Evolutionary conservation across 2,329 filamentous ascomycete species (phyloP).

Genomic region (Hypoxylon rubiginosum): DNA sequence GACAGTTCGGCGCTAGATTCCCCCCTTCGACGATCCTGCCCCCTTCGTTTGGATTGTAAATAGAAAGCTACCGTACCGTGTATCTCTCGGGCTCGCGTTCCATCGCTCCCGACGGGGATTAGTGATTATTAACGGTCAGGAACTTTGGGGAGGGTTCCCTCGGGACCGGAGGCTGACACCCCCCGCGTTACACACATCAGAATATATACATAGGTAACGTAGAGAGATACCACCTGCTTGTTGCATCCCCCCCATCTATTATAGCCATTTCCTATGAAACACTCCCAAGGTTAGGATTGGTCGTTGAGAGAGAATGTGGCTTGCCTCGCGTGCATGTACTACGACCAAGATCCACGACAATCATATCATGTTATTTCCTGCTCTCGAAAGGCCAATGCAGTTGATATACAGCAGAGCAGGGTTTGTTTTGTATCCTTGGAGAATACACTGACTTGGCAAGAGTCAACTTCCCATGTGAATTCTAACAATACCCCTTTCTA

Average conservation of each 20-base stretch:
- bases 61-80: background rate
- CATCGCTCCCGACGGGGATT: conserved; percentile 15
- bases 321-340: conserved; percentile 19
- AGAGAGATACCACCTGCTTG: conserved; percentile 9
- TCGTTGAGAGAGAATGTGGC: conserved; percentile 27
- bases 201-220: background rate
- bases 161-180: conserved; percentile 38
- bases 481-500: conserved; percentile 15
- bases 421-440: background rate
- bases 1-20: conserved; percentile 31
- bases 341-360: conserved; percentile 18
- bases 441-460: background rate
- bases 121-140: background rate
- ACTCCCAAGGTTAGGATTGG: conserved; percentile 15
- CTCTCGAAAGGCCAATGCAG: conserved; percentile 15
- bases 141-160: conserved; percentile 10
- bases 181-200: conserved; percentile 16
- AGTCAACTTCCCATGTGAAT: background rate
- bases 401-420: background rate
- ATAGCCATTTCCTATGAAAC: conserved; percentile 25
- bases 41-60: conserved; percentile 23
- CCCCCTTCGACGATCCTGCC: conserved; percentile 18
- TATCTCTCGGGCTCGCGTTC: conserved; percentile 30
- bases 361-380: conserved; percentile 13
- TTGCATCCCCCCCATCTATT: conserved; percentile 17